Conservation (phyloP, 768 basidiomycete species). For the Lactifluus rugatus region DNA sequence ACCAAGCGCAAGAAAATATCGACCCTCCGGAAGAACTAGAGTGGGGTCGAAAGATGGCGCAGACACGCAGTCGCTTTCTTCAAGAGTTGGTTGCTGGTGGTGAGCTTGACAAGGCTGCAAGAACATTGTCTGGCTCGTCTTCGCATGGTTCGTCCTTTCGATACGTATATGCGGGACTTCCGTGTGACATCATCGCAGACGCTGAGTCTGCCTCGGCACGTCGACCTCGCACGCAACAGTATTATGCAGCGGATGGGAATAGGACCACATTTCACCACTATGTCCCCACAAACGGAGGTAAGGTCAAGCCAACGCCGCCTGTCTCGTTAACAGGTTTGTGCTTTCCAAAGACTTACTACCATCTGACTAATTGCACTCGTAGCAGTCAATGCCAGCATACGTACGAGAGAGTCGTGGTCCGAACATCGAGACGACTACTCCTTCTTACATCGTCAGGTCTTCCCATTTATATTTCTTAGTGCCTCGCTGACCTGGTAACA, state of each 20-base stretch:
- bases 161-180: background rate
- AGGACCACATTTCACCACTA: conserved; percentile 21
- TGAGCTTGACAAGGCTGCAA: conserved; percentile 31
- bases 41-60: conserved; percentile 70
- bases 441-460: conserved; percentile 35
- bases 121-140: conserved; percentile 15
- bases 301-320: conserved; percentile 6
- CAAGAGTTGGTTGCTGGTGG: conserved; percentile 50
- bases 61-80: conserved; percentile 59
- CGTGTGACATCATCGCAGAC: background rate
- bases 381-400: conserved; percentile 14
- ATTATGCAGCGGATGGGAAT: conserved; percentile 16
- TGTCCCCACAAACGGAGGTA: conserved; percentile 15
- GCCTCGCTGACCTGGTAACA: conserved; percentile 4
- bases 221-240: conserved; percentile 14
- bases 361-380: background rate
- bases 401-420: conserved; percentile 6
- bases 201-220: conserved; percentile 14
- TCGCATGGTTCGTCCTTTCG: conserved; percentile 15
- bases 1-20: conserved; percentile 59
- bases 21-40: conserved; percentile 70
- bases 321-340: conserved; percentile 15
- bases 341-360: background rate
- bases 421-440: conserved; percentile 24
- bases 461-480: background rate